These are phyloP conservation scores for Aspergillus novoparasiticus DNA, from an alignment of 2,329 filamentous ascomycete species.

Conservation along the genomic window DNA sequence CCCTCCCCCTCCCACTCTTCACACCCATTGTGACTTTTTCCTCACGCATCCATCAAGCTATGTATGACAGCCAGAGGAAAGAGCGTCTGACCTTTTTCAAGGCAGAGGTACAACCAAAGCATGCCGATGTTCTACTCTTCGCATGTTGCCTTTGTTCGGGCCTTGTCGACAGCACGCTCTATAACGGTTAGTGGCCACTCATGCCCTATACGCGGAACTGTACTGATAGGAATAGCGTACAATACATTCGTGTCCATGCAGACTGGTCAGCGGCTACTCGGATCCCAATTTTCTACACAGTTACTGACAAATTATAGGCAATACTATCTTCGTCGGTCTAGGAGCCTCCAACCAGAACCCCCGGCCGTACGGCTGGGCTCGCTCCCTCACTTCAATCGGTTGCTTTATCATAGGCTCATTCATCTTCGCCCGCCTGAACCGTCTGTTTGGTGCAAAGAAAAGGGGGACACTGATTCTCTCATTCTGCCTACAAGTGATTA, in stretches of 20 bases:
- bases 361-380: conserved; percentile 46
- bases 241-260: conserved; percentile 41
- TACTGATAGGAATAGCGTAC: conserved; percentile 34
- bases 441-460: conserved; percentile 22
- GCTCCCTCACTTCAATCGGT: conserved; percentile 47
- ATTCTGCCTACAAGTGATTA: conserved; percentile 30
- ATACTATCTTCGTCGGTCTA: conserved; percentile 48
- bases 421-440: conserved; percentile 42
- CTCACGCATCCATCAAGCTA: background rate
- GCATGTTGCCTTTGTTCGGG: conserved; percentile 33
- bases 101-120: conserved; percentile 24
- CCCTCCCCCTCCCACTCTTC: background rate
- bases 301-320: conserved; percentile 28
- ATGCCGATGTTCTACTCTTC: conserved; percentile 30
- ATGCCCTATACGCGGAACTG: background rate
- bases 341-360: conserved; percentile 45
- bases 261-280: background rate
- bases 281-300: background rate
- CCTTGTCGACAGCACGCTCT: conserved; percentile 34
- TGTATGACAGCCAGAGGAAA: conserved; percentile 5
- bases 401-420: conserved; percentile 47
- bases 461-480: conserved; percentile 30
- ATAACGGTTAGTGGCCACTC: conserved; percentile 24
- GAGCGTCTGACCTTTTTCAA: conserved; percentile 18
- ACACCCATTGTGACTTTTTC: background rate